Base-by-base conservation (phyloP, 352 stramenopile genomes). In the Globisporangium takayamanum region DNA sequence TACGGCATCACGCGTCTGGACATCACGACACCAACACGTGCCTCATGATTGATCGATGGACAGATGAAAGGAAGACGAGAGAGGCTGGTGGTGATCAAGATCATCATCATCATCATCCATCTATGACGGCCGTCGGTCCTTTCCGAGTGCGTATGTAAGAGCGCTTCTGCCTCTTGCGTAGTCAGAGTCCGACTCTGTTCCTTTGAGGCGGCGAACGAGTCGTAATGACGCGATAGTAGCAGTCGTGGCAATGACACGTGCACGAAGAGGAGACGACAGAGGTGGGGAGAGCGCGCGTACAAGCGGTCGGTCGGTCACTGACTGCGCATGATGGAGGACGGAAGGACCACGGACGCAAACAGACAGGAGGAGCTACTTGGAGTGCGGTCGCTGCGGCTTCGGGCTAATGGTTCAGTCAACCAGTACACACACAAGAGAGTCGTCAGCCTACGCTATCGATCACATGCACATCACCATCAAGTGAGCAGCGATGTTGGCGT, bases 351-450 rank as follows among this genome's bases (percentile, higher is more conserved):
- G 44, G 28, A 65, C 59, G 59, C 46, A 55, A 22, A 56, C 53
- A 60, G 22, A 52, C 37, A 57, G 33, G 33, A 30, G 45, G 15
- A 20, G 53, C 59, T 66, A 70, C 45, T 59, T 65, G 25, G 58
- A 57, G 22, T 62, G 45, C 2, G 58, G 62, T 42, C 66, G 66
- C 47, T 72, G 54, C 14, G 66, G 66, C 41, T 67, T 72, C 42
- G 66, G 66, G 63, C 66, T 72, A 48, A 25, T 25, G 5, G 25
- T 2, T 20, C 3, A 60, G 22, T 5, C 45, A 2, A 33, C 5
- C 28, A 33, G 28, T 5, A 28, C 44, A 33, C 2, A 41, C 1
- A 41, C n/a, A 49, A 30, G 25, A 4, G 4, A 47, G 2, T 18
- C 18, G 54, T 55, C 30, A 55, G 30, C 20, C 18, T 25, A 22